phyloP scores from a whole-genome alignment of 2,329 filamentous ascomycete species.

The Ascosphaera acerosa region DNA sequence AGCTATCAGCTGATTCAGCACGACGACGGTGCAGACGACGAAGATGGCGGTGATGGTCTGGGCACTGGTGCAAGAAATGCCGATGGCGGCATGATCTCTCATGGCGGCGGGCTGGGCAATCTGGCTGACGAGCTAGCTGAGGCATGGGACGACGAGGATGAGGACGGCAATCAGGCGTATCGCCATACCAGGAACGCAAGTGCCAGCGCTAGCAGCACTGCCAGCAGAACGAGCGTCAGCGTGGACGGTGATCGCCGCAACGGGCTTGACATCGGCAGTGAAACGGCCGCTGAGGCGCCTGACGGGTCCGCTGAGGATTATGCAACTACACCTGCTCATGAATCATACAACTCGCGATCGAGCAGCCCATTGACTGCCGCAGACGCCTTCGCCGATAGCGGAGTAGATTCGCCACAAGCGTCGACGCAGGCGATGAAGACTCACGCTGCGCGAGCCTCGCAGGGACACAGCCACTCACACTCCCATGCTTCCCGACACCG shows the following conservation, averaged over 20 bases:
- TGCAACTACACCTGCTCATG: too few species aligned
- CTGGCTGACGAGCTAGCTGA: slow-evolving; percentile 38
- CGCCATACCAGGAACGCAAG: slow-evolving; percentile 13
- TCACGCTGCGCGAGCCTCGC: slow-evolving; percentile 3
- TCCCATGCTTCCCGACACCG: too few species aligned
- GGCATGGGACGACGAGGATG: slow-evolving; percentile 28
- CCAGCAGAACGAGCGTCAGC: too few species aligned
- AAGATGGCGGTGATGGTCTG: neutral
- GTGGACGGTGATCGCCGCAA: too few species aligned
- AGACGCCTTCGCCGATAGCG: slow-evolving; percentile 11
- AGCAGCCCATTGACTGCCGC: too few species aligned
- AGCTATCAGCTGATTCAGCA: neutral
- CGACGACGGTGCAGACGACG: neutral
- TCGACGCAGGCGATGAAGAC: too few species aligned
- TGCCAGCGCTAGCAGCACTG: too few species aligned
- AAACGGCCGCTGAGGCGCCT: neutral
- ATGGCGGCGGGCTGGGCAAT: slow-evolving; percentile 28
- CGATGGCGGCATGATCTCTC: too few species aligned
- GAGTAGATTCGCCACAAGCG: too few species aligned
- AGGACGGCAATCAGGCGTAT: slow-evolving; percentile 21
- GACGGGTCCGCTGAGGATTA: neutral
- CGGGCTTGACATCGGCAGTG: neutral
- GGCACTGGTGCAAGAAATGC: slow-evolving; percentile 11
- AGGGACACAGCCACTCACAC: too few species aligned
- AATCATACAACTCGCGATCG: too few species aligned